Conservation (phyloP, 495 filamentous ascomycete species). For the Penicillium ochrochloron region DNA sequence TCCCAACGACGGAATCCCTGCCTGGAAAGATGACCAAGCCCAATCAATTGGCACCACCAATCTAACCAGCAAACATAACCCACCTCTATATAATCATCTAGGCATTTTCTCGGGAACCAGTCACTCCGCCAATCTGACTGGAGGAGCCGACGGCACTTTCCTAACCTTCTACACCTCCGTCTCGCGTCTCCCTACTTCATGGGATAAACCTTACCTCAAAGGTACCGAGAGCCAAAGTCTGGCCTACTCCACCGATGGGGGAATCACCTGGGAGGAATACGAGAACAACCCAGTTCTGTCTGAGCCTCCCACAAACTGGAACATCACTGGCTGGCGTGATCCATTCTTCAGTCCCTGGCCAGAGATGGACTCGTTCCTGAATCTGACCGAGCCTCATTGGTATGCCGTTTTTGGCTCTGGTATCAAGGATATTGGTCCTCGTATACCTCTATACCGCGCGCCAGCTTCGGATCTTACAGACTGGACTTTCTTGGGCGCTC, state of each 20-base stretch:
- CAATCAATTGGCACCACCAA: conserved; percentile 27
- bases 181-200: conserved; percentile 22
- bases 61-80: conserved; percentile 19
- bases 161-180: conserved; percentile 23
- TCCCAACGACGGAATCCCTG: conserved; percentile 20
- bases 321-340: conserved; percentile 29
- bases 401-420: conserved; percentile 27
- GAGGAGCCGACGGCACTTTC: conserved; percentile 20
- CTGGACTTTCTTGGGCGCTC: conserved; percentile 26
- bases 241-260: conserved; percentile 22
- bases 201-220: conserved; percentile 12
- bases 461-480: conserved; percentile 23
- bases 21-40: conserved; percentile 22
- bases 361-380: conserved; percentile 18
- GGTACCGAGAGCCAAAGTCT: conserved; percentile 25
- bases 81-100: conserved; percentile 24
- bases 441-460: conserved; percentile 21
- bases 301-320: conserved; percentile 19
- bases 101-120: conserved; percentile 22
- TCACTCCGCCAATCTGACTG: conserved; percentile 20
- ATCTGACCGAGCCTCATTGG: conserved; percentile 20
- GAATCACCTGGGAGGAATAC: conserved; percentile 23
- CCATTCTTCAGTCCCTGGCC: conserved; percentile 20
- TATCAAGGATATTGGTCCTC: conserved; percentile 23
- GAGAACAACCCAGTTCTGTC: conserved; percentile 23